Evolutionary conservation across 768 basidiomycete species (phyloP), one percentile per base, ranked within the genome.

Genomic region (Epithele typhae): DNA sequence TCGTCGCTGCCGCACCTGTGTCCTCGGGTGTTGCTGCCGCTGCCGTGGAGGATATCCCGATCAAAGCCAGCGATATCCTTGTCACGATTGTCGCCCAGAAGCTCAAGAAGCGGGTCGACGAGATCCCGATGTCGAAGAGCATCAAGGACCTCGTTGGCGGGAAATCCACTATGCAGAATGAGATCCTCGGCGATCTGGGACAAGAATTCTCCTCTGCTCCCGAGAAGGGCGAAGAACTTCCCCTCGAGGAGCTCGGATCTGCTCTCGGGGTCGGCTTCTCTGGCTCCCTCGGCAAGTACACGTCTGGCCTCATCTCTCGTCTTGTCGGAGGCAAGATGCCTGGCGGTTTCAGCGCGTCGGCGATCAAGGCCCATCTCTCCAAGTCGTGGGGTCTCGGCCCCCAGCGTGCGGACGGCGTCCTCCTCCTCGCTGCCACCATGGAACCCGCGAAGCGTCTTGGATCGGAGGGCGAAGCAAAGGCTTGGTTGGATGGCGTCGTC

Each of bases 101-200:
- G 69, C 71, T 99, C 60, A 99, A 99, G 84, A 99, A 99, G 77
- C 79, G 75, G 45, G 76, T 93, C 23, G 79, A 84, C 40, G 96
- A 98, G 59, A 74, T 98, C 46, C 90, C 93, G 4, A 72, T 93
- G 6, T 77, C 82, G 51, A 99, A 99, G 68, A 87, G 92, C 0
- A 93, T 99, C 75, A 98, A 99, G 68, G 96, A 99, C 59, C 86
- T 99, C 45, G 94, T 96, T 37, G 92, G 92, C 23, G 96, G 96
- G 54, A 99, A 99, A 69, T 98, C 95, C 15, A 99, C 96, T 0
- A 74, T 99, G 49, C 96, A 98, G 69, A 99, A 99, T 64, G 96
- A 99, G 65, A 97, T 99, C 52, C 72, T 99, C 36, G 96, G 96
- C 38, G 96, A 98, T 62, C 76, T 99, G 32, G 93, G 96, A 61